These are phyloP conservation scores for Trichophyton verrucosum DNA, from an alignment of 2,329 filamentous ascomycete genomes.

Conservation along the genomic window DNA sequence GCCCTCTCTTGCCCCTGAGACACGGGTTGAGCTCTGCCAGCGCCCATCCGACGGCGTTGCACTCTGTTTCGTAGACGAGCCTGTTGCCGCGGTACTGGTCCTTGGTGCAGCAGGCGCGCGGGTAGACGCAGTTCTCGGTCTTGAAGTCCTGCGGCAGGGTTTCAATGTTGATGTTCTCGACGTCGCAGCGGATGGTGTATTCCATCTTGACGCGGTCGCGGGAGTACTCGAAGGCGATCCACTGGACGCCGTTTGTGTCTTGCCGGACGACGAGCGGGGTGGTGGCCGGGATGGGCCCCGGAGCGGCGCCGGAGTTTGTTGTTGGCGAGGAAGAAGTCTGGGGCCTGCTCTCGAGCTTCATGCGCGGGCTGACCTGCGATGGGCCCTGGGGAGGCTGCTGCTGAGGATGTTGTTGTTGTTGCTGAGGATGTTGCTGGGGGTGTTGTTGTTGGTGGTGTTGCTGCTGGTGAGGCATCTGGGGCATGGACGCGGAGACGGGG, in stretches of 20 bases:
- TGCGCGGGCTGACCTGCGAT: slow-evolving; percentile 17
- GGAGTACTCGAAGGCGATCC: slow-evolving; percentile 98
- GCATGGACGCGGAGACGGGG: slow-evolving; percentile 26
- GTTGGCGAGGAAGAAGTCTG: slow-evolving; percentile 41
- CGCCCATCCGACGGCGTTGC: slow-evolving; percentile 99
- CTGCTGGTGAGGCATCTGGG: slow-evolving; percentile 29
- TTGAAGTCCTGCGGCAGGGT: slow-evolving; percentile 80
- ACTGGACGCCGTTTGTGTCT: slow-evolving; percentile 92
- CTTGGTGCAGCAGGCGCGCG: slow-evolving; percentile 84
- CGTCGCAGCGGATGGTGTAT: slow-evolving; percentile 95
- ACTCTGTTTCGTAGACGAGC: slow-evolving; percentile 93
- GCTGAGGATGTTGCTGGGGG: too few relatives aligned
- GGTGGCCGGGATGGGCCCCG: slow-evolving; percentile 90
- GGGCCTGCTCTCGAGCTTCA: not conserved
- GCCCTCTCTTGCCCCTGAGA: slow-evolving; percentile 79
- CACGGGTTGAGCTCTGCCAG: slow-evolving; percentile 85
- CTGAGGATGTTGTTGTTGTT: slow-evolving; percentile 23
- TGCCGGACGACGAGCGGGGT: slow-evolving; percentile 89
- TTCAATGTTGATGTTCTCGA: slow-evolving; percentile 90
- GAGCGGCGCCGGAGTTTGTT: slow-evolving; percentile 75
- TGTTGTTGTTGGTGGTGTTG: slow-evolving; percentile 33
- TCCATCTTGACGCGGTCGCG: slow-evolving; percentile 98
- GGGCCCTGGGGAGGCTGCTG: slow-evolving; percentile 26
- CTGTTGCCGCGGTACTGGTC: slow-evolving; percentile 95
- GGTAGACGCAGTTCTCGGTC: slow-evolving; percentile 96